These are phyloP conservation scores for Cercophora sp. DNA, from an alignment of 495 filamentous ascomycete species.

Conservation along the genomic window DNA sequence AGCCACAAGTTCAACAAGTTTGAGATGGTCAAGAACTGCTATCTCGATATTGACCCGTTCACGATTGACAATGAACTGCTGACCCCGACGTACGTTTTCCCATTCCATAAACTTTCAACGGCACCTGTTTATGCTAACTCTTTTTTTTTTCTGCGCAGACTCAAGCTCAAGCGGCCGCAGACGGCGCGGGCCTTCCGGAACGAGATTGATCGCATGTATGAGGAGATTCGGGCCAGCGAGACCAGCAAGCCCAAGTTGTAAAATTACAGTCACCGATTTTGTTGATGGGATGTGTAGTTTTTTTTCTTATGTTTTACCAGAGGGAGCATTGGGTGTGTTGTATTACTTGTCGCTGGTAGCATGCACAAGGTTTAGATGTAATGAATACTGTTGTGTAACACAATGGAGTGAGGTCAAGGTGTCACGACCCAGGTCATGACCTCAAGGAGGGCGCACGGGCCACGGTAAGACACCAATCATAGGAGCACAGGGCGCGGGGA, in stretches of 20 bases:
- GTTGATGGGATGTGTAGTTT: neutral
- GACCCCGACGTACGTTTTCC: constrained; percentile 83
- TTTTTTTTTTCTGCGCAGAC: constrained; percentile 51
- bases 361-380: too few species aligned
- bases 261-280: neutral
- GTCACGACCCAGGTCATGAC: too few species aligned
- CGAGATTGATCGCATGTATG: constrained; percentile 78
- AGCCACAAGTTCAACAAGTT: constrained; percentile 85
- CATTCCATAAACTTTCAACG: neutral
- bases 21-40: constrained; percentile 72
- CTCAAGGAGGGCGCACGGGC: too few species aligned
- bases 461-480: too few species aligned
- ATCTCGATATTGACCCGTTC: constrained; percentile 84
- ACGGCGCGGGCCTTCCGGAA: constrained; percentile 71
- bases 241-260: constrained; percentile 41
- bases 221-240: constrained; percentile 49
- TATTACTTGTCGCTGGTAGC: too few species aligned
- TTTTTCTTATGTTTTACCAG: neutral
- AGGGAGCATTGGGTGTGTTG: too few species aligned
- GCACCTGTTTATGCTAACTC: constrained; percentile 1
- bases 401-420: too few species aligned
- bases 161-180: constrained; percentile 93
- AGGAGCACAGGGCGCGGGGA: too few species aligned
- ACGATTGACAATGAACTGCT: constrained; percentile 90
- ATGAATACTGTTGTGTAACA: too few species aligned